Base-by-base conservation (phyloP, 1,139 yeast species). In the Yamadazyma friedrichii region DNA sequence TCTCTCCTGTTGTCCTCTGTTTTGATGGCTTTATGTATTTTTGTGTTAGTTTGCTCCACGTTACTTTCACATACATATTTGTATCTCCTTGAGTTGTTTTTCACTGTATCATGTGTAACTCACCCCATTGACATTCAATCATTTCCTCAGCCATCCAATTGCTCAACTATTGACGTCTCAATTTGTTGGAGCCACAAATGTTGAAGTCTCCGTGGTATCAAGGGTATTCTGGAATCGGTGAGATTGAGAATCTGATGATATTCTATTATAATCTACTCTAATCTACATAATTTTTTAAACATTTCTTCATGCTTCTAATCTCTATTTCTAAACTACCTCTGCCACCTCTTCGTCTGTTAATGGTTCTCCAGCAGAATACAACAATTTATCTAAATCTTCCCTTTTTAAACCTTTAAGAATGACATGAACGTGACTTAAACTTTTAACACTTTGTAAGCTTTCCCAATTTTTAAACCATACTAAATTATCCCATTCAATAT, bases 401-500 rank as follows among this genome's bases (percentile, higher is more conserved):
- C 46, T 41, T 15, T 54, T 54, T 28, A 70, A 51, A 16, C 69
- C 76, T 39, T 62, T 67, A 13, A 80, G 53, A 27, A 80, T 52
- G 1, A 81, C 76, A 55, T 81, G 87, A 15, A 81, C 62, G 54
- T 81, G 87, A 34, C 84, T 79, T 28, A 81, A 64, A 26, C 74
- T 67, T 45, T 67, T 68, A 6, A 81, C 81, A 51, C 84, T 78
- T 53, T 81, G 87, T 33, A 81, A 59, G 6, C 74, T 66, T 6
- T 78, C 73, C 79, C 83, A 81, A 53, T 81, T 81, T 49, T 80
- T 72, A 58, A 81, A 81, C 87, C 87, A 81, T 3, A 70, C 52
- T 10, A 81, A 52, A 40, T 74, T 58, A 6, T 66, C 65, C 42
- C 61, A 46, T 1, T 55, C 49, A 0, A 69, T 70, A 30, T 72